Conservation (phyloP, 345 rosid species). For the Limnanthes douglasii region DNA sequence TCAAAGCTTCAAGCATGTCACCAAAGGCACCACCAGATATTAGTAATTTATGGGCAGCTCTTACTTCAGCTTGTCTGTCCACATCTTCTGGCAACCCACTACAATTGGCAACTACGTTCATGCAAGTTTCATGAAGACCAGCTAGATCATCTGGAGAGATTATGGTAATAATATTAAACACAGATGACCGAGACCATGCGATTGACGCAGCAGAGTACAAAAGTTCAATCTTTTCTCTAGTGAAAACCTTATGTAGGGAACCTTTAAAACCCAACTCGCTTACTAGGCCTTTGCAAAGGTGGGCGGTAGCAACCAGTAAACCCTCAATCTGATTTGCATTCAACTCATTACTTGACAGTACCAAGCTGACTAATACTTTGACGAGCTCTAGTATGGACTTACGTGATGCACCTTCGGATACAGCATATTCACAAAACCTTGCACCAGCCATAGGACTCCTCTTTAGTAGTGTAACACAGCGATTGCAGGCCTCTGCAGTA, state of each 20-base stretch:
- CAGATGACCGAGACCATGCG: slow-evolving; percentile 39
- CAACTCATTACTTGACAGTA: slow-evolving; percentile 32
- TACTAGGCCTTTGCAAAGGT: slow-evolving; percentile 42
- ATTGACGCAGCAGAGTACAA: slow-evolving; percentile 51
- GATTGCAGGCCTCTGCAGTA: slow-evolving; percentile 62
- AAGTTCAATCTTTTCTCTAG: slow-evolving; percentile 31
- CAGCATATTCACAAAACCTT: slow-evolving; percentile 70
- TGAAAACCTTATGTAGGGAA: slow-evolving; percentile 38
- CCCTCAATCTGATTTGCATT: slow-evolving; percentile 56
- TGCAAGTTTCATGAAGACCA: slow-evolving; percentile 49
- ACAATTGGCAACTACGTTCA: slow-evolving; percentile 33
- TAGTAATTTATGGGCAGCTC: slow-evolving; percentile 67
- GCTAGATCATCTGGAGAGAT: slow-evolving; percentile 32
- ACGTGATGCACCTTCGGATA: slow-evolving; percentile 44
- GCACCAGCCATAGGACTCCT: slow-evolving; percentile 84
- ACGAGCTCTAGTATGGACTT: slow-evolving; percentile 52
- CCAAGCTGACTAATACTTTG: slow-evolving; percentile 32
- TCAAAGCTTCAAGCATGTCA: slow-evolving; percentile 45
- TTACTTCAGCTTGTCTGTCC: slow-evolving; percentile 54
- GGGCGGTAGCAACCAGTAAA: slow-evolving; percentile 34
- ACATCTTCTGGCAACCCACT: slow-evolving; percentile 34
- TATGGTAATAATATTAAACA: slow-evolving; percentile 36
- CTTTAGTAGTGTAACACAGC: slow-evolving; percentile 64
- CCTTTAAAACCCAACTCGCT: slow-evolving; percentile 30
- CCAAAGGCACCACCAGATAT: slow-evolving; percentile 30